These are phyloP conservation scores for Avena insularis DNA, from an alignment of 176 grass and related monocot species.

Conservation along the genomic window DNA sequence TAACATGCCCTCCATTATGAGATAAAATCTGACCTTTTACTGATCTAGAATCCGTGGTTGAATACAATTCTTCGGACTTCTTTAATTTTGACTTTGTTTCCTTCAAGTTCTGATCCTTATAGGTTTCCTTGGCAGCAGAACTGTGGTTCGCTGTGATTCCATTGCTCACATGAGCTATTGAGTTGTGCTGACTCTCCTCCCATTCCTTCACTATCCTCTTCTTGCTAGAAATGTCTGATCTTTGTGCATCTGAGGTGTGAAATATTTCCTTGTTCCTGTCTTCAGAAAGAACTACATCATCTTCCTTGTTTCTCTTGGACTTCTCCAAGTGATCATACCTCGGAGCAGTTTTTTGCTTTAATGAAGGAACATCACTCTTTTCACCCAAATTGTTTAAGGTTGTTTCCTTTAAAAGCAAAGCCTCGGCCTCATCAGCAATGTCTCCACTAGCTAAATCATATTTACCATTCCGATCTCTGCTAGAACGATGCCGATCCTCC, in stretches of 20 bases:
- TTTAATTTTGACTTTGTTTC: conserved; percentile 51
- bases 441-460: conserved; percentile 45
- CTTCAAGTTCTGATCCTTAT: conserved; percentile 50
- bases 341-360: conserved; percentile 56
- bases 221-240: conserved; percentile 61
- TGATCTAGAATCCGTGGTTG: conserved; percentile 42
- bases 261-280: conserved; percentile 52
- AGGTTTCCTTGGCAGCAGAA: conserved; percentile 46
- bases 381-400: conserved; percentile 56
- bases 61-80: conserved; percentile 51
- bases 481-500: conserved; percentile 54
- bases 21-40: conserved; percentile 47
- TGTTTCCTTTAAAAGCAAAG: conserved; percentile 49
- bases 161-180: conserved; percentile 45
- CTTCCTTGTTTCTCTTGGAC: conserved; percentile 56
- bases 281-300: conserved; percentile 43
- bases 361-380: conserved; percentile 53
- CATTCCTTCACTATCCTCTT: conserved; percentile 76
- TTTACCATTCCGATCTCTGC: conserved; percentile 54
- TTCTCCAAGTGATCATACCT: conserved; percentile 54
- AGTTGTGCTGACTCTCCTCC: conserved; percentile 66
- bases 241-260: conserved; percentile 54
- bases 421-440: conserved; percentile 50
- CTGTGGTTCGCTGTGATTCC: conserved; percentile 37
- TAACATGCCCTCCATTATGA: conserved; percentile 42